Evolutionary conservation across 768 basidiomycete species (phyloP), one percentile per base, ranked within the genome.

Genomic region (Russula virescens): DNA sequence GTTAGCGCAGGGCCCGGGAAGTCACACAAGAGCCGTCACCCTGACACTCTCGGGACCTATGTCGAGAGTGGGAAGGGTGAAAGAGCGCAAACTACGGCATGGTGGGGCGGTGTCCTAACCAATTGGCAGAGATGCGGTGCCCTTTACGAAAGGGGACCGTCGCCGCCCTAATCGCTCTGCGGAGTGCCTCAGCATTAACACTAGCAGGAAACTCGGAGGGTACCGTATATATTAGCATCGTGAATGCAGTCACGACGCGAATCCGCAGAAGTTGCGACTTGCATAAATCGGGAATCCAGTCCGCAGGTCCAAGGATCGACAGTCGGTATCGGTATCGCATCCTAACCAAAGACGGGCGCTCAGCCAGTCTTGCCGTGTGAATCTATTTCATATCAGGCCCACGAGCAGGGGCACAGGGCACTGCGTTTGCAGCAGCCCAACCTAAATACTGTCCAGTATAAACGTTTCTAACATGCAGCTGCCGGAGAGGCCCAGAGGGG

Each of bases 381-480:
- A 61, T n/a, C 14, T 25, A 46, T 60, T 60, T 60, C 59, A 60
- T 60, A 60, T 25, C 46, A 46, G 55, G 43, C 31, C 58, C 58
- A 19, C 40, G 23, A 40, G 28, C 28, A 45, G 56, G 47, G 35
- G 38, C 35, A 16, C 8, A 31, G 31, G 31, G 31, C 31, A 31
- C 31, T 31, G 31, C n/a, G n/a, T n/a, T n/a, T n/a, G 31, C 31
- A 31, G 31, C 31, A 31, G 5, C 8, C 5, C 38, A 38, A 5
- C 38, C 38, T 38, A 26, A 50, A 16, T 19, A 26, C 40, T 16
- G 11, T 18, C 47, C 34, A 54, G 46, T 23, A 34, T 25, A 52
- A 50, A 60, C 31, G 50, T 23, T 60, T n/a, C 23, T 23, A 43
- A n/a, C 40, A 46, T 18, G 9, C 21, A 31, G 31, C 31, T 31